A percentile compares a stretch with the other conserved stretches of the same genome.
These are phyloP conservation scores for Trypanosoma cruzi DNA, from an alignment of 208 protist species.

Conservation along the genomic window DNA sequence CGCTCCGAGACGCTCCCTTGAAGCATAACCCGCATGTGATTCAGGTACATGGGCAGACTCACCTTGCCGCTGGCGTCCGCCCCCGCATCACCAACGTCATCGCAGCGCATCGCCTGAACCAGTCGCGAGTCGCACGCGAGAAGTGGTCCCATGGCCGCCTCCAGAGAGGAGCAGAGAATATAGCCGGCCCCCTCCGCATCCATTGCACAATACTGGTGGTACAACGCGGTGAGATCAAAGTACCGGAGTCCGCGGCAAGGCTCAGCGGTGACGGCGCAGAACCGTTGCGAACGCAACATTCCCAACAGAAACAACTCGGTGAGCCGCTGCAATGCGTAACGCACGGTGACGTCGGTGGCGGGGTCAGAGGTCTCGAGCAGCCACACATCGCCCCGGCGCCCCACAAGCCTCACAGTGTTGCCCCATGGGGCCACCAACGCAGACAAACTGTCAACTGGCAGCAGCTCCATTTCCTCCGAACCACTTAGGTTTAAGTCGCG, in stretches of 20 bases:
- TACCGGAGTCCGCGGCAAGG: slow-evolving; percentile 3
- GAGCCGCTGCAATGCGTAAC: slow-evolving; percentile 10
- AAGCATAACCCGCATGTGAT: slow-evolving; percentile 17
- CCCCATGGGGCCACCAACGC: slow-evolving; percentile 6
- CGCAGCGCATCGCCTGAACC: slow-evolving; percentile 4
- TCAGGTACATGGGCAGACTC: slow-evolving; percentile 7
- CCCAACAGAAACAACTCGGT: slow-evolving; percentile 21
- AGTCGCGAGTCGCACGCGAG: slow-evolving; percentile 20
- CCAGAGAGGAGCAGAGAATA: slow-evolving; percentile 12
- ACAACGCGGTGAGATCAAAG: slow-evolving; percentile 10
- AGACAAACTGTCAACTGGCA: not conserved
- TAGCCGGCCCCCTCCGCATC: slow-evolving; percentile 14
- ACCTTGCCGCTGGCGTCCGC: not conserved
- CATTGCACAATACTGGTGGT: slow-evolving; percentile 18
- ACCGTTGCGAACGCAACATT: not conserved
- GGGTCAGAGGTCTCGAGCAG: slow-evolving; percentile 12
- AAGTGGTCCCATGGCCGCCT: slow-evolving; percentile 19
- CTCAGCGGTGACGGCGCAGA: not conserved
- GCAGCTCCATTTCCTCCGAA: not conserved
- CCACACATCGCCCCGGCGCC: slow-evolving; percentile 13
- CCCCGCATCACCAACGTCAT: not conserved
- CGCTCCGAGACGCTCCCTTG: slow-evolving; percentile 12
- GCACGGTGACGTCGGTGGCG: not conserved
- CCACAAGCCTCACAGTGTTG: slow-evolving; percentile 17
- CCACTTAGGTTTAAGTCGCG: not conserved